Conservation (phyloP, 768 basidiomycete genomes). For the Lentinula sp. region DNA sequence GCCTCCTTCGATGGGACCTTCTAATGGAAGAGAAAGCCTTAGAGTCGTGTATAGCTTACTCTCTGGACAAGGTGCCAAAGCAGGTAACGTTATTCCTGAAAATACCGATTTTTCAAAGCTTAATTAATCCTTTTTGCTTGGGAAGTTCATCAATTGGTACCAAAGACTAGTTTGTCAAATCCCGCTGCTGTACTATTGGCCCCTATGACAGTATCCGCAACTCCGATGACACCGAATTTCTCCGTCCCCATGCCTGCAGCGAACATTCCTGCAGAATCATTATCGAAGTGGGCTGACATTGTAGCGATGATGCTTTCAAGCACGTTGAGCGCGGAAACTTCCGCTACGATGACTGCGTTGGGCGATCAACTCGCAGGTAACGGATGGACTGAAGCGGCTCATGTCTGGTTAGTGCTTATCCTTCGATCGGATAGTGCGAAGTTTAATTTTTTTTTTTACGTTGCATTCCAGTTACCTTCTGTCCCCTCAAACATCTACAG, state of each 20-base stretch:
- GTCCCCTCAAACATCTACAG: constrained; percentile 70
- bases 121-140: constrained; percentile 1
- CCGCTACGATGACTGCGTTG: constrained; percentile 72
- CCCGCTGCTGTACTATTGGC: constrained; percentile 30
- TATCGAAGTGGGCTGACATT: constrained; percentile 82
- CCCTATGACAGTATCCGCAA: constrained; percentile 27
- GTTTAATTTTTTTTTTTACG: constrained; percentile 8
- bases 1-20: constrained; percentile 15
- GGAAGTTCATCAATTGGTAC: constrained; percentile 69
- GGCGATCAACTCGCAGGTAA: constrained; percentile 76
- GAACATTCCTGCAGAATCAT: constrained; percentile 53
- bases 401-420: constrained; percentile 68
- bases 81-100: constrained; percentile 43
- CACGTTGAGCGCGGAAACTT: constrained; percentile 59
- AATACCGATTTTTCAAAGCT: constrained; percentile 3
- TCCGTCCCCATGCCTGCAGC: constrained; percentile 32
- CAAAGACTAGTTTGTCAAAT: constrained; percentile 46
- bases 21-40: constrained; percentile 64
- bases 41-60: constrained; percentile 78
- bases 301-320: constrained; percentile 78
- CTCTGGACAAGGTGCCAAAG: constrained; percentile 74
- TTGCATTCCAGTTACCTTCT: constrained; percentile 66
- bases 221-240: constrained; percentile 66
- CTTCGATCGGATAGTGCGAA: neutral
- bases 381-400: constrained; percentile 79